Evolutionary conservation across 1,284 basidiomycete species (phyloP), one percentile per base, ranked within the genome.

Genomic region (Grifola frondosa): DNA sequence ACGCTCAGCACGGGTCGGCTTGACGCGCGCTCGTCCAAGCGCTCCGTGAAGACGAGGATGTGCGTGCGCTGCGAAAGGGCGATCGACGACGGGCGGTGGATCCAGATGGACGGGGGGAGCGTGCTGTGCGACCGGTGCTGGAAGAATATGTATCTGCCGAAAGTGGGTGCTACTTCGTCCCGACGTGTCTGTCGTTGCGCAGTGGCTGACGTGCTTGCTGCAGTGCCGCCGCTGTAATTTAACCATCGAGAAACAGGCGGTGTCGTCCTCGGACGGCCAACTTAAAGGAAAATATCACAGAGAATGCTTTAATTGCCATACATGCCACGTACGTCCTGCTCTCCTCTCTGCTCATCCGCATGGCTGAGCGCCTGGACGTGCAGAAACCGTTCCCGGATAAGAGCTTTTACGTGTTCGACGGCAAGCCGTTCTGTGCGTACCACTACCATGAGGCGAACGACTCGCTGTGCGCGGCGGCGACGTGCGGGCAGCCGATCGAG

Each of bases 71-170:
- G 91, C 63, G 66, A 73, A 44, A 76, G 74, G 59, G 66, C 57
- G 44, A 86, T 94, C 41, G 83, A 85, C 29, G 86, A 91, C 53
- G 85, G 84, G 48, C 73, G 85, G 52, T 94, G 88, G 87, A 80
- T 91, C 49, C 71, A 73, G 53, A 77, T 88, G 60, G 90, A 93
- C 54, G 80, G 76, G 17, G 88, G 85, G 39, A 81, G 86, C 20
- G 70, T 80, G 25, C 67, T 95, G 49, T 95, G 91, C 63, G 92
- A 92, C 60, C 68, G 66, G 53, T 93, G 91, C 64, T 95, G 91
- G 91, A 94, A 94, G 74, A 84, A 88, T 59, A 87, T 94, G 82
- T 95, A 95, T 70, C 65, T 95, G 52, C 91, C 91, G 43, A 91
- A 90, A 75, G 88, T 88, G 51, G 49, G 69, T 58, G 15, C 22